phyloP scores from a whole-genome alignment of 768 basidiomycete species.

The Pleurotus eryngii region DNA sequence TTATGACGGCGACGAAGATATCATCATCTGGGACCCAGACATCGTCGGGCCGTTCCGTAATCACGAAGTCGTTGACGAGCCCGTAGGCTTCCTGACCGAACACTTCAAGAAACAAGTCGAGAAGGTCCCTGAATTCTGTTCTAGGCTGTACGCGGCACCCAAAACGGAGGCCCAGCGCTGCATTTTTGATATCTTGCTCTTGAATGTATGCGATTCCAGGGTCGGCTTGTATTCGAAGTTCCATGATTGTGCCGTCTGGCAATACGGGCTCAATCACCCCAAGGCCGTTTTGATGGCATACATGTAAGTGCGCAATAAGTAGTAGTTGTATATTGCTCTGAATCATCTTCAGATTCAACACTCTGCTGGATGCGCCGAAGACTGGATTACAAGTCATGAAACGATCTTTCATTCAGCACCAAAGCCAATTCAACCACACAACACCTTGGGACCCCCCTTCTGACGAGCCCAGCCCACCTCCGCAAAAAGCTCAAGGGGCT shows the following conservation, averaged over 20 bases:
- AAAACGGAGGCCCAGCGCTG: conserved; percentile 28
- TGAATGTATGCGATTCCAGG: conserved; percentile 46
- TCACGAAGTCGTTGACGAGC: conserved; percentile 37
- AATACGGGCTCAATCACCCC: conserved; percentile 43
- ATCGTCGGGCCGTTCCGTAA: conserved; percentile 52
- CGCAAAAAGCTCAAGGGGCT: not conserved
- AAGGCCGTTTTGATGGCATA: conserved; percentile 55
- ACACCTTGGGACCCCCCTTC: conserved; percentile 18
- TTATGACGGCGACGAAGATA: conserved; percentile 66
- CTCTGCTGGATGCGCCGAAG: conserved; percentile 65
- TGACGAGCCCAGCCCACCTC: too few relatives aligned
- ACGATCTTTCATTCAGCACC: conserved; percentile 39
- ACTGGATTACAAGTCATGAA: conserved; percentile 55
- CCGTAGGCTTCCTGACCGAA: conserved; percentile 32
- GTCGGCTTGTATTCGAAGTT: conserved; percentile 61
- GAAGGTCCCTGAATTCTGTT: conserved; percentile 41
- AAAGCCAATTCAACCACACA: conserved; percentile 25
- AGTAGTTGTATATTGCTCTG: not conserved
- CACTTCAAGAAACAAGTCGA: conserved; percentile 56
- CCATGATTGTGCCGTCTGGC: conserved; percentile 55
- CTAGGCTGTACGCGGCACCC: conserved; percentile 20
- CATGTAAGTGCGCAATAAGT: conserved; percentile 43
- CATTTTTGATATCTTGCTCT: conserved; percentile 46
- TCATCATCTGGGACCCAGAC: conserved; percentile 39
- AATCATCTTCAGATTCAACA: conserved; percentile 50